A percentile compares a stretch with the other conserved stretches of the same genome.
These are phyloP conservation scores for Teunomyces cretensis DNA, from an alignment of 805 yeast genomes.

Conservation along the genomic window DNA sequence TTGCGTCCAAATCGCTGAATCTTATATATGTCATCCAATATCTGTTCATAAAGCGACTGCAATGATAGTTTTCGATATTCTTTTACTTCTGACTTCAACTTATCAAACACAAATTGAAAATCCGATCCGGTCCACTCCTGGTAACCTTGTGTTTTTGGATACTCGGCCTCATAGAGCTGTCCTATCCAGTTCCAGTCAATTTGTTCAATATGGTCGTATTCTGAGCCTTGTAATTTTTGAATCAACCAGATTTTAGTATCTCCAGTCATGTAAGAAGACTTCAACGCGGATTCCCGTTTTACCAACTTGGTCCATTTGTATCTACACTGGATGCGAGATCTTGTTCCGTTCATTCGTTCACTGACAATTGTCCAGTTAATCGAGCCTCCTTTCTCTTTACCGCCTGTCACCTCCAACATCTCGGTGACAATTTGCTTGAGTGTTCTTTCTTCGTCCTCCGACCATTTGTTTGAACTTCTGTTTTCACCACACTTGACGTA, in stretches of 20 bases:
- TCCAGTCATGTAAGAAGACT: constrained; percentile 31
- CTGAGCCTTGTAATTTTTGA: constrained; percentile 25
- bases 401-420: constrained; percentile 31
- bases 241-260: constrained; percentile 41
- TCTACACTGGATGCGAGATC: constrained; percentile 92
- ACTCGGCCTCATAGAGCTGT: constrained; percentile 17
- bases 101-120: constrained; percentile 59
- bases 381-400: constrained; percentile 30
- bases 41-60: constrained; percentile 3
- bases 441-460: constrained; percentile 63
- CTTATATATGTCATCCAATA: neutral
- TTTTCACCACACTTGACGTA: constrained; percentile 87
- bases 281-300: constrained; percentile 49
- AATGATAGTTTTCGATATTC: constrained; percentile 28
- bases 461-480: constrained; percentile 80
- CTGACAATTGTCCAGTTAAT: constrained; percentile 92
- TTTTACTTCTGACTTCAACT: constrained; percentile 51
- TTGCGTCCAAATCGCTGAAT: neutral
- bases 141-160: neutral
- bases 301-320: constrained; percentile 90
- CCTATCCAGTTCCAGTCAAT: constrained; percentile 36
- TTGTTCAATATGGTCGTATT: constrained; percentile 22
- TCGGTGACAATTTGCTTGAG: constrained; percentile 55
- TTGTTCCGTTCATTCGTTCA: constrained; percentile 82
- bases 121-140: constrained; percentile 59